A percentile compares a stretch with the other conserved stretches of the same genome.
These are phyloP conservation scores for Flagelloscypha sp. DNA, from an alignment of 768 basidiomycete species.

Conservation along the genomic window DNA sequence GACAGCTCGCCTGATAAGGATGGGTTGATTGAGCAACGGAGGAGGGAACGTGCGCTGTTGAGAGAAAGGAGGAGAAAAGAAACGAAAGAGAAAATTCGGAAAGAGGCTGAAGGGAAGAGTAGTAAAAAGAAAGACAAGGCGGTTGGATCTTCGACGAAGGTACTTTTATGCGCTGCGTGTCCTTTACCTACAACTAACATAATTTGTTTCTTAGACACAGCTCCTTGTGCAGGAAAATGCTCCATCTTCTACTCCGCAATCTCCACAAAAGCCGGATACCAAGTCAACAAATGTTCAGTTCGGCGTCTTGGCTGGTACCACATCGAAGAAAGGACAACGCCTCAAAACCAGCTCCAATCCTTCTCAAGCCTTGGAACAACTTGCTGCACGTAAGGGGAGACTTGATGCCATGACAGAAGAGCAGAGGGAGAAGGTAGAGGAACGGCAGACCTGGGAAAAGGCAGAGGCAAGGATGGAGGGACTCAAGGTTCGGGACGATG, in stretches of 20 bases:
- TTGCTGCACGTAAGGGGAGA: conserved; percentile 70
- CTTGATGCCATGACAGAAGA: conserved; percentile 73
- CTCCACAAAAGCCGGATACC: conserved; percentile 26
- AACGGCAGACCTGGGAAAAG: conserved; percentile 84
- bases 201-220: conserved; percentile 40
- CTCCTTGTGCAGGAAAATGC: conserved; percentile 62
- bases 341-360: conserved; percentile 76
- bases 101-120: conserved; percentile 50
- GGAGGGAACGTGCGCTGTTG: conserved; percentile 70
- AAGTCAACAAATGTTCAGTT: conserved; percentile 63
- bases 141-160: conserved; percentile 47
- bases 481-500: conserved; percentile 86
- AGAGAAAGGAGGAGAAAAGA: conserved; percentile 80
- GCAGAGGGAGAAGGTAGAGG: conserved; percentile 71
- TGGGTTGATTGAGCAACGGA: conserved; percentile 72
- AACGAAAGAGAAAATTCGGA: conserved; percentile 73
- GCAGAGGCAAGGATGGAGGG: conserved; percentile 84
- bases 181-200: conserved; percentile 3
- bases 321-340: conserved; percentile 42
- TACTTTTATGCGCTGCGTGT: conserved; percentile 18
- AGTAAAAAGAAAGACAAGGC: conserved; percentile 44
- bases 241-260: conserved; percentile 18
- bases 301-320: conserved; percentile 46
- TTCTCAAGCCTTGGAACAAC: conserved; percentile 73
- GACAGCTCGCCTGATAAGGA: conserved; percentile 62